Evolutionary conservation across 108 stramenopile genomes (phyloP), one percentile per base, ranked within the genome.

Genomic region (Cyclostephanos tholiformis): DNA sequence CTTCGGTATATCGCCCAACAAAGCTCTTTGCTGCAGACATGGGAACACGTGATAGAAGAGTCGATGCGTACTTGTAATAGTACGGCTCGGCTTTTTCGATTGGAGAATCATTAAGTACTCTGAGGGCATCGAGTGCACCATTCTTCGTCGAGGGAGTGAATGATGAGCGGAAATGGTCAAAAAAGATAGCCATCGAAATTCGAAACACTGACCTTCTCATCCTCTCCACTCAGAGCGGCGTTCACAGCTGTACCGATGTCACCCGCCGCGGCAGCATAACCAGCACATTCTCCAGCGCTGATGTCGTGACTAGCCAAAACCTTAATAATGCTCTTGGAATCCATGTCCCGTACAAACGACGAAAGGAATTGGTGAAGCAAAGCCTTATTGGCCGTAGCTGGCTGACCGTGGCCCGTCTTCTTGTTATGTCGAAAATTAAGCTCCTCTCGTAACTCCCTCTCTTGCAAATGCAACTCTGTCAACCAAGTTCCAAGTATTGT

Each of bases 401-500:
- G 52, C 14, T 72, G 65, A 19, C 23, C 32, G 16, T 32, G 25
- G 29, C 57, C 25, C 27, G 25, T 58, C 4, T 10, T 30, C 57
- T 26, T 25, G 30, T 30, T 27, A 3, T 53, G 52, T 53, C 23
- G 52, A 53, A 53, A 1, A 25, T 25, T 25, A 6, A 10, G 20
- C 4, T 58, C 57, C 25, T 4, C 29, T 30, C 57, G 25, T 30
- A 68, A 36, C 41, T 83, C 78, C 13, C 78, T 56, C 58, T 94
- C 91, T 51, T 91, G 87, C 48, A 94, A 62, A 64, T 90, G 85
- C 17, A 95, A 70, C 77, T 93, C 91, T 11, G 91, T 84, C 53
- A 95, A 70, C 95, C 95, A 95, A 8, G 92, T 83, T 22, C 90
- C 95, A 60, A 95, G 84, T 89, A 95, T 95, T 60, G 91, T 92